Evolutionary conservation across 495 filamentous ascomycete genomes (phyloP).

Genomic region (Aspergillus funiculosus): DNA sequence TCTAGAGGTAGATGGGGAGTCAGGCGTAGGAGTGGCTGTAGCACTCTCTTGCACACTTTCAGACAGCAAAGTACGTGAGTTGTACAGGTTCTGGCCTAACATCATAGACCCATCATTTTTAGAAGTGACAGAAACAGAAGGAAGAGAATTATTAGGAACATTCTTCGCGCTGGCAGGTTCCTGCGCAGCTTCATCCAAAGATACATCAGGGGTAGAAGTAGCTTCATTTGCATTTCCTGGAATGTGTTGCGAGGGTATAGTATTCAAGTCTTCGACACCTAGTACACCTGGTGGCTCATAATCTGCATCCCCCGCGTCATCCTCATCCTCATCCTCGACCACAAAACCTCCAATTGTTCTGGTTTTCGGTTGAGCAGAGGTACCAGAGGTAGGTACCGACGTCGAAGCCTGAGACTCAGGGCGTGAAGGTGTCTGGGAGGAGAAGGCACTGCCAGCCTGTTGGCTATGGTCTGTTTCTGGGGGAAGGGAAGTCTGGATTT

Average conservation of each 20-base stretch:
- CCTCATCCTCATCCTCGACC: constrained; percentile 63
- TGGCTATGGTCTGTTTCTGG: constrained; percentile 29
- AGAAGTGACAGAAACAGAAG: constrained; percentile 42
- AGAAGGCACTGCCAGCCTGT: constrained; percentile 22
- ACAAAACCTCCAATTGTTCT: constrained; percentile 76
- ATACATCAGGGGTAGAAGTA: constrained; percentile 54
- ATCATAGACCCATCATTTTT: constrained; percentile 43
- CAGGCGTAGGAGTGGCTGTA: constrained; percentile 34
- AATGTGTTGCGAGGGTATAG: constrained; percentile 47
- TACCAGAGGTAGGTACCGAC: constrained; percentile 31
- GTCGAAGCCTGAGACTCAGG: constrained; percentile 38
- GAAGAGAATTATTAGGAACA: constrained; percentile 49
- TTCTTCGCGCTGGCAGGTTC: constrained; percentile 48
- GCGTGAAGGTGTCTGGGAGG: constrained; percentile 34
- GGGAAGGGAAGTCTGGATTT: constrained; percentile 18
- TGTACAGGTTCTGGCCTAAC: constrained; percentile 39
- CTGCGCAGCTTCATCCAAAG: constrained; percentile 49
- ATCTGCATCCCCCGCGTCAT: constrained; percentile 46
- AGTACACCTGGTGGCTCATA: constrained; percentile 52
- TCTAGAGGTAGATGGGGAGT: constrained; percentile 40
- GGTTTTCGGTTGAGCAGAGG: constrained; percentile 47
- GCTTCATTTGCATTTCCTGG: constrained; percentile 54
- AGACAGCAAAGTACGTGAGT: constrained; percentile 33
- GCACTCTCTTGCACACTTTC: constrained; percentile 36
- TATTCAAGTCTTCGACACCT: constrained; percentile 42